Conservation (phyloP, 345 rosid species). For the Sisymbrium irio region DNA sequence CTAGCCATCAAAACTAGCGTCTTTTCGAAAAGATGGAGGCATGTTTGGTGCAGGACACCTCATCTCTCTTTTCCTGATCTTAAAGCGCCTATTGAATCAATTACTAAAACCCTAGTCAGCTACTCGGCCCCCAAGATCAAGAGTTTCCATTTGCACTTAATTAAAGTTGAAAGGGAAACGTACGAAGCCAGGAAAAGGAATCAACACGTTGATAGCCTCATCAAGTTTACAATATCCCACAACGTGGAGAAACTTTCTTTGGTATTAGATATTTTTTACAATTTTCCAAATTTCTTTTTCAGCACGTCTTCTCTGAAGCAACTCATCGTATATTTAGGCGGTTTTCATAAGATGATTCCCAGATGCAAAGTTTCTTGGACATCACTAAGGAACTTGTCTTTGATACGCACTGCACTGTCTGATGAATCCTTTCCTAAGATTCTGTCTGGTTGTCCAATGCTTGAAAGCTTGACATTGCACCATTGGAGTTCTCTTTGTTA, state of each 20-base stretch:
- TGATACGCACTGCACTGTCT: not conserved
- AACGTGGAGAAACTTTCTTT: not conserved
- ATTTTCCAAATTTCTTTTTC: not conserved
- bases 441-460: not conserved
- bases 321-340: not conserved
- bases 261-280: not conserved
- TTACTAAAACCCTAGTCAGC: not conserved
- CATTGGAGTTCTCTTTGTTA: not conserved
- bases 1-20: not conserved
- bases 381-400: not conserved
- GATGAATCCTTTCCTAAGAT: not conserved
- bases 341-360: not conserved
- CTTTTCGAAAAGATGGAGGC: conserved; percentile 6
- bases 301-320: not conserved
- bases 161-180: no score
- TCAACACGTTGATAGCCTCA: not conserved
- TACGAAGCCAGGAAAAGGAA: not conserved
- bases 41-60: not conserved
- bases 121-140: not conserved
- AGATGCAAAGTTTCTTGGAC: not conserved
- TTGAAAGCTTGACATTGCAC: not conserved
- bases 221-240: conserved; percentile 1
- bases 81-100: not conserved
- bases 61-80: not conserved
- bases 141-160: not conserved